phyloP scores from a whole-genome alignment of 805 yeast species.

The Lachancea sp. region DNA sequence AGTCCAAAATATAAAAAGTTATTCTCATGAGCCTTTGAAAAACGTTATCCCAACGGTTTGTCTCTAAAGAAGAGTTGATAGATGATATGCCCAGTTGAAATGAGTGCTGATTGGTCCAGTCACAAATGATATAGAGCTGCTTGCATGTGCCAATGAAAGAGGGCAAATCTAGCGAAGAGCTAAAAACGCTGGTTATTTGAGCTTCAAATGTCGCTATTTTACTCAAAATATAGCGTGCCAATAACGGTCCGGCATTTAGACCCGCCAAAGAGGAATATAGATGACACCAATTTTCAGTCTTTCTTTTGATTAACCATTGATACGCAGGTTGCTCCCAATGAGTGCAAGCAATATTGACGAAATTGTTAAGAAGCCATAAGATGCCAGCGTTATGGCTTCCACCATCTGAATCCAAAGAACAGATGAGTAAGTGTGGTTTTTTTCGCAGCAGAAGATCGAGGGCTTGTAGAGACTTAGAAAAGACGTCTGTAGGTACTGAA shows the following conservation, averaged over 20 bases:
- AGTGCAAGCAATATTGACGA: slow-evolving; percentile 14
- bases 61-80: slow-evolving; percentile 8
- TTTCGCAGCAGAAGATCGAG: slow-evolving; percentile 21
- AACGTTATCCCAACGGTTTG: slow-evolving; percentile 20
- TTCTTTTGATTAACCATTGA: slow-evolving; percentile 25
- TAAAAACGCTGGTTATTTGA: slow-evolving; percentile 13
- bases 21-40: slow-evolving; percentile 26
- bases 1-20: slow-evolving; percentile 20
- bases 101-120: slow-evolving; percentile 19
- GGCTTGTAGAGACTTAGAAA: slow-evolving; percentile 25
- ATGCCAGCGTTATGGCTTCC: slow-evolving; percentile 12
- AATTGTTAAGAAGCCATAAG: slow-evolving; percentile 12
- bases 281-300: slow-evolving; percentile 24
- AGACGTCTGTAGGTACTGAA: slow-evolving; percentile 12
- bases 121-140: slow-evolving; percentile 18
- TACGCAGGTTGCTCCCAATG: slow-evolving; percentile 13
- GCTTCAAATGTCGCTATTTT: slow-evolving; percentile 15
- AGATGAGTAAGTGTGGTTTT: slow-evolving; percentile 15
- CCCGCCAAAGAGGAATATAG: slow-evolving; percentile 14
- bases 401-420: not conserved
- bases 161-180: slow-evolving; percentile 10
- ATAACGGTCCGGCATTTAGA: slow-evolving; percentile 5
- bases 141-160: slow-evolving; percentile 11
- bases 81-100: slow-evolving; percentile 14
- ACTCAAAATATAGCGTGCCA: slow-evolving; percentile 10